These are phyloP conservation scores for Prillingera fragicola DNA, from an alignment of 1,284 basidiomycete species.

Conservation along the genomic window DNA sequence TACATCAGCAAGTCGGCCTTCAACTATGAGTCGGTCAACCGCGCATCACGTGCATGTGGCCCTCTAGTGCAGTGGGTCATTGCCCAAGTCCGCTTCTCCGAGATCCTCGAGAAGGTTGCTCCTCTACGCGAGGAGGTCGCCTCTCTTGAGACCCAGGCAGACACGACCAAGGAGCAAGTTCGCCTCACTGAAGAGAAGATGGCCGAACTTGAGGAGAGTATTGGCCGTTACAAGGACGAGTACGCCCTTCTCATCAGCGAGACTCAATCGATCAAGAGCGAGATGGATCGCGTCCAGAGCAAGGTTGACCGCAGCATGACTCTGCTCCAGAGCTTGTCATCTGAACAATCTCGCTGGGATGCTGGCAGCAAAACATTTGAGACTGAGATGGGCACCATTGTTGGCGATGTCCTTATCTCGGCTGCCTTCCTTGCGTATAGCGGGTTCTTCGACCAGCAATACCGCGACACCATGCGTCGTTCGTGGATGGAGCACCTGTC, in stretches of 20 bases:
- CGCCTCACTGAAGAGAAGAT: conserved; percentile 86
- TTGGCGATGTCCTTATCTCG: conserved; percentile 92
- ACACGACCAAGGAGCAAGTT: conserved; percentile 88
- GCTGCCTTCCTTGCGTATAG: conserved; percentile 96
- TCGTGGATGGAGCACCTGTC: conserved; percentile 86
- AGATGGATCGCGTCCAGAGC: conserved; percentile 96
- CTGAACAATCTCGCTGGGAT: conserved; percentile 93
- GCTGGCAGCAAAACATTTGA: conserved; percentile 93
- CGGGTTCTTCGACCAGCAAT: conserved; percentile 98
- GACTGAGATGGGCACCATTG: conserved; percentile 96
- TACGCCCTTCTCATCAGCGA: conserved; percentile 96
- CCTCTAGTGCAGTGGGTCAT: conserved; percentile 98
- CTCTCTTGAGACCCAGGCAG: conserved; percentile 84
- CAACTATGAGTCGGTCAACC: conserved; percentile 93
- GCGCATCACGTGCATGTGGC: conserved; percentile 94
- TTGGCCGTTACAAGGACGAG: conserved; percentile 92
- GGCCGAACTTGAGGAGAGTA: conserved; percentile 85
- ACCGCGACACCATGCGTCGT: conserved; percentile 95
- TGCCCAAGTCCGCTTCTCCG: conserved; percentile 94
- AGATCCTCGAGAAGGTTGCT: conserved; percentile 96
- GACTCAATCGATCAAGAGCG: conserved; percentile 91
- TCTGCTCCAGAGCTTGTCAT: conserved; percentile 86
- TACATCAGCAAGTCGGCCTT: conserved; percentile 86
- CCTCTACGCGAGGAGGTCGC: conserved; percentile 94
- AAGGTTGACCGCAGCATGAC: conserved; percentile 98